Conservation (phyloP, 2,329 filamentous ascomycete genomes). For the Microsporum ferrugineum region DNA sequence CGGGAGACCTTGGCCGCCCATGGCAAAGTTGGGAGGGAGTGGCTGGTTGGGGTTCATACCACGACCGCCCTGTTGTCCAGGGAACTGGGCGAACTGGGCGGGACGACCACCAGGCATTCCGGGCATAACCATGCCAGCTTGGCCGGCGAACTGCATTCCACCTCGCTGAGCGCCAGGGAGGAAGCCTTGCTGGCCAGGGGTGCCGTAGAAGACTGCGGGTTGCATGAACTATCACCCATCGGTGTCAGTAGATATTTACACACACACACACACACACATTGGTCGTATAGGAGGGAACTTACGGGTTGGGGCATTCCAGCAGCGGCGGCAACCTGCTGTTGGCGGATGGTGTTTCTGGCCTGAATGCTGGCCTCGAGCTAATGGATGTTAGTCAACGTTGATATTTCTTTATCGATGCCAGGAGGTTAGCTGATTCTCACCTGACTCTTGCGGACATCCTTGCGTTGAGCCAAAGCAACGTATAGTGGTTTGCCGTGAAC, state of each 20-base stretch:
- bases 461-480: constrained; percentile 94
- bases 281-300: constrained; percentile 14
- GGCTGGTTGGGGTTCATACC: constrained; percentile 73
- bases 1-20: constrained; percentile 58
- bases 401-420: background rate
- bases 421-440: constrained; percentile 16
- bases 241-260: background rate
- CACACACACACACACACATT: constrained; percentile 3
- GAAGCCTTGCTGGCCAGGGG: constrained; percentile 51
- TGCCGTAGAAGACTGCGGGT: constrained; percentile 78
- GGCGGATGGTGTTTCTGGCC: constrained; percentile 93
- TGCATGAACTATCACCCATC: constrained; percentile 55
- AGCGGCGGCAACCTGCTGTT: constrained; percentile 91
- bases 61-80: constrained; percentile 77
- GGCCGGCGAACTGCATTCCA: constrained; percentile 50
- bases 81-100: constrained; percentile 74
- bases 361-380: constrained; percentile 94
- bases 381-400: background rate
- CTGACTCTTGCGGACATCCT: constrained; percentile 98
- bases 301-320: constrained; percentile 66
- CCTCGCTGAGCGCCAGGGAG: constrained; percentile 44
- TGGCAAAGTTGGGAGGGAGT: constrained; percentile 78
- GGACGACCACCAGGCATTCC: constrained; percentile 70
- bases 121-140: constrained; percentile 47
- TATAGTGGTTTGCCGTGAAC: constrained; percentile 92